Base-by-base conservation (phyloP, 805 yeast genomes). In the Wickerhamomyces rabaulensis region DNA sequence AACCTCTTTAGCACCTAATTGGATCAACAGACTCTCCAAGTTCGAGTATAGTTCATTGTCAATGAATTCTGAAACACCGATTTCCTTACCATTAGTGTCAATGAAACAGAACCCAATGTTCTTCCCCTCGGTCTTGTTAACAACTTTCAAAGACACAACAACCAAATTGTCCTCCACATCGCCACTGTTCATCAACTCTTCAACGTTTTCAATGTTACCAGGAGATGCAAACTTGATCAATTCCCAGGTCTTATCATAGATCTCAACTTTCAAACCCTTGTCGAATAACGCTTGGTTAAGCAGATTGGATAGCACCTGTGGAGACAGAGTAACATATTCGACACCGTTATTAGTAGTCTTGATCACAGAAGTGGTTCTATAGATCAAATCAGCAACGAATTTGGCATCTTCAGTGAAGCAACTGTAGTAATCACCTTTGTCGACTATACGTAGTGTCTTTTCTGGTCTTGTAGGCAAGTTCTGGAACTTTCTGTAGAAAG, bases 31-130 rank as follows among this genome's bases (percentile, higher is more conserved):
- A 41, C 95, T 82, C 63, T 94, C 98, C 51, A 92, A 65, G 60
- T 91, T 92, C 1, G 96, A 82, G 56, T 78, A 90, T 9, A 89
- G 73, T 41, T 92, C 98, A 59, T 88, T 90, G 62, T 94, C 99
- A 9, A 77, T 76, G 52, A 92, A 85, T 61, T 91, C 95, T 16
- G 84, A 67, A 43, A 90, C 67, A 19, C 94, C 90, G 27, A 94
- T 71, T 27, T 73, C 71, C 50, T 78, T 76, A 41, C 76, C 72
- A 55, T 81, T 81, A 35, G 88, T 79, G 61, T 94, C 96, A 26
- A 88, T 74, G 57, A 87, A 86, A 43, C 94, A 76, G 21, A 88
- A 78, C 0, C 97, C 98, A 16, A 94, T 74, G 42, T 72, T 75
- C 39, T 78, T 70, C 13, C 68, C 69, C 40, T 64, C 68, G 0